Conservation (phyloP, 441 rosid genomes). For the Brassica balearica region DNA sequence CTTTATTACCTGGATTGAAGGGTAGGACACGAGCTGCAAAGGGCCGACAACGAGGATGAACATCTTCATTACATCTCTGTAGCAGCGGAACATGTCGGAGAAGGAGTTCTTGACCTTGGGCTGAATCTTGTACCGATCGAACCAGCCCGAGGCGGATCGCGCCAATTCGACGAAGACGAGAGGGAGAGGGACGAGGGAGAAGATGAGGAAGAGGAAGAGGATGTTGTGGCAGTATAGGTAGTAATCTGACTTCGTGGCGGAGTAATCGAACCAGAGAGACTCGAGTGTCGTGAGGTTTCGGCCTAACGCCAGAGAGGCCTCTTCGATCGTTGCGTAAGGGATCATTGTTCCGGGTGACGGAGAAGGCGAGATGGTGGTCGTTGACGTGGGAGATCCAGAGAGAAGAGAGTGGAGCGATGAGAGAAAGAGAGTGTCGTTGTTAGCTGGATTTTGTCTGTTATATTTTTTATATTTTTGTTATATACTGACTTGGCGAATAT, state of each 20-base stretch:
- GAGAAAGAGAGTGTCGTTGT: slow-evolving; percentile 17
- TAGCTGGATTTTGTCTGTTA: slow-evolving; percentile 29
- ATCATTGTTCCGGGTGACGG: slow-evolving; percentile 55
- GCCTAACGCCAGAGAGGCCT: slow-evolving; percentile 69
- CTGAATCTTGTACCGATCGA: slow-evolving; percentile 81
- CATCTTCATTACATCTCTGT: slow-evolving; percentile 79
- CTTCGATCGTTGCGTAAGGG: slow-evolving; percentile 64
- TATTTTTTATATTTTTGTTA: background rate
- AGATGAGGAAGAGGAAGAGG: slow-evolving; percentile 68
- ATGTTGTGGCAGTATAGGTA: slow-evolving; percentile 82
- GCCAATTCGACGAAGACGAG: slow-evolving; percentile 57
- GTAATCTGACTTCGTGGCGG: slow-evolving; percentile 79
- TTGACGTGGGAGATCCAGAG: slow-evolving; percentile 16
- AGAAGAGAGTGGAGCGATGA: slow-evolving; percentile 15
- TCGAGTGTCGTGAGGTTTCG: slow-evolving; percentile 73
- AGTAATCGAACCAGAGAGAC: slow-evolving; percentile 84
- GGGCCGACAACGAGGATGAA: slow-evolving; percentile 81
- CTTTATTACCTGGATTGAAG: slow-evolving; percentile 66
- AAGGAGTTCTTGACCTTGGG: slow-evolving; percentile 71
- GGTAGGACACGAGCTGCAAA: slow-evolving; percentile 78
- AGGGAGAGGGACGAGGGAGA: slow-evolving; percentile 78
- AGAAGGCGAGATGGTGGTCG: slow-evolving; percentile 3
- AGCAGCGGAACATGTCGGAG: slow-evolving; percentile 68
- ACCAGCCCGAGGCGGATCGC: slow-evolving; percentile 46
- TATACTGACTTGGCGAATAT: slow-evolving; percentile 15